Base-by-base conservation (phyloP, 2,329 filamentous ascomycete species). In the Mollisia scopiformis region DNA sequence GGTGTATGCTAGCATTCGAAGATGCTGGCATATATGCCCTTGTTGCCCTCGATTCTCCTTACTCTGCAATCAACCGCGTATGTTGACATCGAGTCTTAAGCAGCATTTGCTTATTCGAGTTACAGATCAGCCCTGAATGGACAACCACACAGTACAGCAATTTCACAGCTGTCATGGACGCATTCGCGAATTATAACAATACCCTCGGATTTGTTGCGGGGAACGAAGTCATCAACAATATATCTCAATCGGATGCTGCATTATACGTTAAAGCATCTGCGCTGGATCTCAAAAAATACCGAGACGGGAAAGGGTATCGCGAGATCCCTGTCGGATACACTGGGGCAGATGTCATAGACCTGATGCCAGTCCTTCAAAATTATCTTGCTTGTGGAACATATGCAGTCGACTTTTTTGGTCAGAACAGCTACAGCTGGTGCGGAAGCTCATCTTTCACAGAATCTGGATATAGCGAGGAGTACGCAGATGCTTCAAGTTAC, bases 1-100 rank as follows among this genome's bases (percentile, higher is more conserved):
- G 82, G 65, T 91, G 88, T 77, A 90, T 91, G 88, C 78, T 77
- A 52, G 79, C 80, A 35, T 78, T 90, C 62, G 84, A 85, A 46
- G 85, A 92, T 68, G 88, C 86, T 33, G 90, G 90, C 58, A 94
- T 96, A 73, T 95, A 95, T 73, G 77, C 92, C 58, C 88, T 93
- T 72, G 83, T 95, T 54, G 92, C 96, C 74, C 81, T 96, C 61
- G 50, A 37, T 10, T 43, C 37, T 16, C 21, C 27, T 8, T 92
- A 91, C 69, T 84, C 31, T 14, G n/a, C 23, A 13, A 27, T 56
- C 16, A 50, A 33, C 31, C 21, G 50, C 58, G 96, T 97, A 82
- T 31, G 59, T 51, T 14, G 37, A 14, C 10, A 25, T 14, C 27
- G 28, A 4, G 6, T 49, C 21, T 10, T 6, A 13, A 49, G 30